Evolutionary conservation across 768 basidiomycete species (phyloP), one percentile per base, ranked within the genome.

Genomic region (Mycena chlorophos): DNA sequence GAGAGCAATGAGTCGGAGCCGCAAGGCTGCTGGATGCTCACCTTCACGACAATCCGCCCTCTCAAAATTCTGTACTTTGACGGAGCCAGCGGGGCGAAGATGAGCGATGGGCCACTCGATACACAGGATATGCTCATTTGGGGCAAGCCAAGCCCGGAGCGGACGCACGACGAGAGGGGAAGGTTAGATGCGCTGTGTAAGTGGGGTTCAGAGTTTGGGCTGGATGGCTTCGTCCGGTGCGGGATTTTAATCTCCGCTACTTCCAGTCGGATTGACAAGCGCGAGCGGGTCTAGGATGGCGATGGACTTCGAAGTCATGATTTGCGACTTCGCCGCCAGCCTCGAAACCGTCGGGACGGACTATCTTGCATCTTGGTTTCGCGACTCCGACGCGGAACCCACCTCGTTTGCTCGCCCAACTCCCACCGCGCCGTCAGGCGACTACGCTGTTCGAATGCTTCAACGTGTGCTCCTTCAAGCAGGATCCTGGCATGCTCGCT

Each of bases 51-150:
- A 3, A 69, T 68, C 3, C 71, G 77, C 3, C 65, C 78, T 2
- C 64, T 83, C 20, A 77, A 77, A 28, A 61, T 82, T 1, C 49
- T 82, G 14, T 82, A 82, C 55, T 82, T 83, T 37, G 82, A 83
- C 46, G 81, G 81, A 0, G 78, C 67, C 38, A 79, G 80, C 48
- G 80, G 77, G 0, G 74, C 71, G 1, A 81, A 80, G 51, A 65
- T 78, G 65, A 27, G 43, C 14, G 66, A 62, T 0, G 80, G 80
- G 0, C 49, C 75, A 2, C 55, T 81, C 68, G 77, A 82, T 47
- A 72, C 67, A 8, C 80, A 82, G 52, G 81, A 82, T 50, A 63
- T 81, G n/a, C 22, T 81, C 5, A 52, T 61, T n/a, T 83, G 77
- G 78, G 77, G 78, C 0, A 48, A 63, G 43, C 19, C 68, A 23